Base-by-base conservation (phyloP, 73 alveolate species). In the Paramecium caudatum region DNA sequence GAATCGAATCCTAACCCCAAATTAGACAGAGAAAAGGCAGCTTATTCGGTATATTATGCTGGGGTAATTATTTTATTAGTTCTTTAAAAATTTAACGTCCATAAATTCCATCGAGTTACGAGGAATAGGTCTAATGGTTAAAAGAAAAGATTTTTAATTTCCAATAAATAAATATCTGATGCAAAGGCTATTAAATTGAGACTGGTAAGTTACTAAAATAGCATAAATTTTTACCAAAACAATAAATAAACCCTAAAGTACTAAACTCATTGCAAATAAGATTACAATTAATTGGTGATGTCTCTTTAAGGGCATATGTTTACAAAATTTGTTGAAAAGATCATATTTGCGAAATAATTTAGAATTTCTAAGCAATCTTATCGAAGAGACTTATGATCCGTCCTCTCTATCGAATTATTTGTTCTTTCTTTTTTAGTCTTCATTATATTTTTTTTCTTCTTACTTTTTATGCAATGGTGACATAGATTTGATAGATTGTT, bases 321-420 rank as follows among this genome's bases (percentile, higher is more conserved):
- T 36, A 65, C 34, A 16, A 33, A 65, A 36, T 33, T 65, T 65
- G 17, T n/a, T 65, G 19, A 25, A 65, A 4, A 65, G 47, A 6
- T 74, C 88, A 74, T 74, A 74, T 74, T 74, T 74, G 15, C 47
- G n/a, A 74, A 21, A 74, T 21, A 74, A 74, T 45, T 23, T 45
- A 16, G 88, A 74, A 19, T 74, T 74, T 45, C 88, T 74, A 0
- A 74, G 37, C 43, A 30, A 23, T 74, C 23, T 21, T 4, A 74
- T 27, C 1, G 88, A 74, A 0, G 88, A 74, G 16, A 74, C 88
- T 45, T 74, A 74, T 21, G 88, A 74, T 23, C n/a, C 49, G 6
- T 19, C 68, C 7, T 74, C 88, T 25, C 80, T 55, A 55, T 55
- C 80, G 30, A 55, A 55, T 19, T 27, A 0, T 55, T 55, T 17